Evolutionary conservation across 306 rosid species (phyloP).

Genomic region (Prunus kanzakura): DNA sequence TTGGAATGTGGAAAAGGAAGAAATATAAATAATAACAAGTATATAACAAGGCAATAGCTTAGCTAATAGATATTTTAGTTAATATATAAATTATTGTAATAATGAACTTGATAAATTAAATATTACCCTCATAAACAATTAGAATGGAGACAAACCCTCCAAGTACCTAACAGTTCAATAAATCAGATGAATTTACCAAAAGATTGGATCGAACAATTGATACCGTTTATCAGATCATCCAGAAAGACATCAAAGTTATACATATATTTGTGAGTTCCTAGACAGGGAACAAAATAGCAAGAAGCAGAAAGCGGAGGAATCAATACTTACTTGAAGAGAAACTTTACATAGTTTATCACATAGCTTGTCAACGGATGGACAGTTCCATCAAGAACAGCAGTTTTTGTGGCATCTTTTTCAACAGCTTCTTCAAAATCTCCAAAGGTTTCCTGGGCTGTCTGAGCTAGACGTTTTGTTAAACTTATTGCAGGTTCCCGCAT

Average conservation of each 20-base stretch:
- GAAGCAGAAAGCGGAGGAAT: conserved; percentile 14
- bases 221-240: background rate
- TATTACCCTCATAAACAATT: background rate
- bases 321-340: conserved; percentile 72
- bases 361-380: conserved; percentile 97
- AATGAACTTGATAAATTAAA: background rate
- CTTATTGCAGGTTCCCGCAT: conserved; percentile 72
- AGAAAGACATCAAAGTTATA: background rate
- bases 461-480: conserved; percentile 80
- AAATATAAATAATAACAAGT: background rate
- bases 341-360: conserved; percentile 89
- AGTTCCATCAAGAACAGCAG: conserved; percentile 90
- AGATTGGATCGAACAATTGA: too few species aligned
- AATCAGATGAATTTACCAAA: background rate
- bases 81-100: background rate
- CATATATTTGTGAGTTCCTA: background rate
- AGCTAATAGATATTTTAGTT: background rate
- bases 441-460: conserved; percentile 93
- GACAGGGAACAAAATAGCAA: background rate
- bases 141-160: background rate
- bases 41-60: background rate
- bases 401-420: conserved; percentile 92
- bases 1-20: background rate
- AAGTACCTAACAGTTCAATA: background rate
- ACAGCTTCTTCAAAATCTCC: conserved; percentile 96